These are phyloP conservation scores for Pseudozyma thailandica DNA, from an alignment of 1,284 basidiomycete genomes.

Conservation along the genomic window DNA sequence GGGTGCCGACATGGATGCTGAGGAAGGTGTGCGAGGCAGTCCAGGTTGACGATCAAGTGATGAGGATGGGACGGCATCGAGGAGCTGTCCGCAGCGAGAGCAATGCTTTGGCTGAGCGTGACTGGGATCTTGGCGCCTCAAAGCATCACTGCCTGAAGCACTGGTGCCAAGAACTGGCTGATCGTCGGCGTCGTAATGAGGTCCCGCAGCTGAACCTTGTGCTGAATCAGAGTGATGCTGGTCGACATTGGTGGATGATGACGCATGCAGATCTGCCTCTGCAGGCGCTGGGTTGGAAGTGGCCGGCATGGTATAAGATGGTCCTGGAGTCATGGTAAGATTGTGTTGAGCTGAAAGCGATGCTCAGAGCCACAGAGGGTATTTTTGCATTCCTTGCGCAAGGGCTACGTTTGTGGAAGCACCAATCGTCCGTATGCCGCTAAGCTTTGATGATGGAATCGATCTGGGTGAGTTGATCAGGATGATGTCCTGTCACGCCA, in stretches of 20 bases:
- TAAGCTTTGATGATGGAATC: not conserved
- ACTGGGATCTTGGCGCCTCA: constrained; percentile 11
- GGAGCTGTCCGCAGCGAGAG: constrained; percentile 39
- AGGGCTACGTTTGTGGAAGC: not conserved
- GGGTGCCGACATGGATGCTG: constrained; percentile 36
- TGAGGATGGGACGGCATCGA: constrained; percentile 19
- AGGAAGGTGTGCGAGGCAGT: constrained; percentile 20
- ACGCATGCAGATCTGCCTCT: constrained; percentile 2
- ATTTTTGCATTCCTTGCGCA: not conserved
- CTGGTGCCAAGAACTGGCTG: not conserved
- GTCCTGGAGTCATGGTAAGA: constrained; percentile 42
- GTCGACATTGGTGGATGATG: not conserved
- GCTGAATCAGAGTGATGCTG: not conserved
- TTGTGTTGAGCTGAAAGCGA: not conserved
- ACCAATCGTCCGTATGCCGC: not conserved
- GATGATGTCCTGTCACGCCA: not conserved
- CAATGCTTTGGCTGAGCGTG: constrained; percentile 42
- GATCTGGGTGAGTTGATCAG: constrained; percentile 11
- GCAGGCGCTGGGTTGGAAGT: constrained; percentile 6
- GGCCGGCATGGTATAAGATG: constrained; percentile 41
- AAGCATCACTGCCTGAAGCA: not conserved
- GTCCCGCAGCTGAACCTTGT: not conserved
- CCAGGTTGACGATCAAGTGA: constrained; percentile 22
- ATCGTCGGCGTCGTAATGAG: not conserved
- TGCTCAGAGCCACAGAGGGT: not conserved